Base-by-base conservation (phyloP, 208 protist genomes). In the Dictyostelium gargantuum region DNA sequence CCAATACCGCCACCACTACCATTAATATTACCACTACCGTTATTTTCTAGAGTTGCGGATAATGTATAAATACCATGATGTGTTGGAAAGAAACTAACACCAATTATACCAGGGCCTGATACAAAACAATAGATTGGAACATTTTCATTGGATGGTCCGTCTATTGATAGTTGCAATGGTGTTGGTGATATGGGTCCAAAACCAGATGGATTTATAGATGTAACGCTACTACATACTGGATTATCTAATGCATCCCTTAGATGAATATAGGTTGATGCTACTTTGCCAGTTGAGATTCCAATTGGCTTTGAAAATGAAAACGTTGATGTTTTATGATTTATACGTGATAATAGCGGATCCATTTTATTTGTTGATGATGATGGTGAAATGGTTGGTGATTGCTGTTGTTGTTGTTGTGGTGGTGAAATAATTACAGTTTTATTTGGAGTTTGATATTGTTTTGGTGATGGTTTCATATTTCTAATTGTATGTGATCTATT, bases 181-280 rank as follows among this genome's bases (percentile, higher is more conserved):
- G 32, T 46, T 10, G 17, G 32, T 50, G 5, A 48, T 6, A 86
- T 54, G 54, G 81, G 81, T 10, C 61, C 66, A 6, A 38, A 63
- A 9, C 81, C 81, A 32, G 10, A 10, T 5, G 23, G 17, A 11
- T 40, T 44, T 13, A 13, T 35, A 13, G 44, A 61, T 8, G 81
- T 86, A 8, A 19, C 8, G 4, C 13, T 46, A 11, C 66, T 86
- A 19, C 42, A 11, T 6, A 86, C 81, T 2, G 81, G 81, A 35
- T 86, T 86, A n/a, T 86, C 81, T 19, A 86, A 29, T 46, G 61
- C 81, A 61, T 86, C 81, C 4, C 81, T 19, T 0, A 86, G 19
- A 76, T 86, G 58, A 6, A 86, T n/a, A 6, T 86, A 32, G 13
- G 21, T 40, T 17, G 81, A 40, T 52, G 50, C n/a, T 17, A 86